Conservation (phyloP, 116 monocot genomes). For the Papilionanthe hybrid region DNA sequence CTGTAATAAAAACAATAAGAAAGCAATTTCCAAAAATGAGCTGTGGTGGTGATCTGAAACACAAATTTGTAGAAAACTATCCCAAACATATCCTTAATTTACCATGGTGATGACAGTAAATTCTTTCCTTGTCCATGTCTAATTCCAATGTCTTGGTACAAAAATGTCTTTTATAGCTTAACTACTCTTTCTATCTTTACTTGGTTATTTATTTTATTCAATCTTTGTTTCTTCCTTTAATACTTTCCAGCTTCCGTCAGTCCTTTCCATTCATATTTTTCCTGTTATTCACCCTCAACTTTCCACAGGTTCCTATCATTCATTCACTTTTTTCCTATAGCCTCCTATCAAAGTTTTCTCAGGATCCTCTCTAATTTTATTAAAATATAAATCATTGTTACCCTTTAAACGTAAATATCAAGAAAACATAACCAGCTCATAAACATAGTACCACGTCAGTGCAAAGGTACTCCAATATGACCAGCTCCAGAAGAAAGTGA, state of each 20-base stretch:
- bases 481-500: conserved; percentile 97
- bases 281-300: neutral
- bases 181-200: neutral
- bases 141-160: too few relatives aligned
- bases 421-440: neutral
- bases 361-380: neutral
- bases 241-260: neutral
- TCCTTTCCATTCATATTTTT: neutral
- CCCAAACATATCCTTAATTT: too few relatives aligned
- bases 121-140: too few relatives aligned
- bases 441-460: conserved; percentile 69
- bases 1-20: too few relatives aligned
- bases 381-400: neutral
- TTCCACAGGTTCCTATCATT: neutral
- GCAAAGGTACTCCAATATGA: conserved; percentile 98
- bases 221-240: neutral
- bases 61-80: too few relatives aligned
- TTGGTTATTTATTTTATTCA: neutral
- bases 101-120: too few relatives aligned
- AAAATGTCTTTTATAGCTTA: neutral
- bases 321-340: neutral
- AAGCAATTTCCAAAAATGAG: too few relatives aligned
- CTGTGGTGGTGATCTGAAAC: too few relatives aligned
- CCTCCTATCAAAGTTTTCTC: neutral
- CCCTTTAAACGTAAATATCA: neutral